These are phyloP conservation scores for Dillenia turbinata DNA, from an alignment of 164 flowering plant species.

Conservation along the genomic window DNA sequence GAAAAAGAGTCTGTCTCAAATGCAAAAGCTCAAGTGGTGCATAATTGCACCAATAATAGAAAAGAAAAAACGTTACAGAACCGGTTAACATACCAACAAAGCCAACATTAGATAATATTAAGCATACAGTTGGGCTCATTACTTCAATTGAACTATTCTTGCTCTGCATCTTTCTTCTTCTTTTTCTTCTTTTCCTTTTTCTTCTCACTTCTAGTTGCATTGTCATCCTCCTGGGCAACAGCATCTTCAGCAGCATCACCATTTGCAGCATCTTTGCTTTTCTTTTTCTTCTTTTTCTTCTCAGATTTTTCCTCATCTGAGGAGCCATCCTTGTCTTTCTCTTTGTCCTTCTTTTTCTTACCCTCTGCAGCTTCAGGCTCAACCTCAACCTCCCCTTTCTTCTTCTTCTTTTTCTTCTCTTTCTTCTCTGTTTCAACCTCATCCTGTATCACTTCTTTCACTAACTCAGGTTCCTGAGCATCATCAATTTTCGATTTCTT, in stretches of 20 bases:
- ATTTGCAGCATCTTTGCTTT: constrained; percentile 27
- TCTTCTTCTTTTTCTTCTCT: constrained; percentile 7
- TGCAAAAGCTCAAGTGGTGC: too few relatives aligned
- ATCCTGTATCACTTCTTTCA: constrained; percentile 25
- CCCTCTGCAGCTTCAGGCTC: constrained; percentile 29
- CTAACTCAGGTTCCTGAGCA: constrained; percentile 8
- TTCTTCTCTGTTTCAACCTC: constrained; percentile 21
- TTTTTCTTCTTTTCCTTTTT: constrained; percentile 30
- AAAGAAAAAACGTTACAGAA: too few relatives aligned
- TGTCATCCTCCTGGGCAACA: constrained; percentile 10
- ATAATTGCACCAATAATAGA: too few relatives aligned
- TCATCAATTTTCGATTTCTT: constrained; percentile 33
- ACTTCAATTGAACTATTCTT: constrained; percentile 12
- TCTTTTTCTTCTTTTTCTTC: constrained; percentile 39
- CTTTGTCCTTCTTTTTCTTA: constrained; percentile 22
- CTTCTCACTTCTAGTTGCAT: constrained; percentile 40
- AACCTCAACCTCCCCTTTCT: constrained; percentile 9
- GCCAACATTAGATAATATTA: neutral
- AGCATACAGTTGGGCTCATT: constrained; percentile 1
- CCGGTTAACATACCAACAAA: too few relatives aligned
- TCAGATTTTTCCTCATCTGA: constrained; percentile 14
- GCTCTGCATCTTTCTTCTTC: constrained; percentile 29
- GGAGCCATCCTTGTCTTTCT: neutral
- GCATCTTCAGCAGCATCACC: constrained; percentile 6
- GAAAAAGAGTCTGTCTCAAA: too few relatives aligned